These are phyloP conservation scores for Beauveria bassiana DNA, from an alignment of 2,329 filamentous ascomycete species.

Conservation along the genomic window DNA sequence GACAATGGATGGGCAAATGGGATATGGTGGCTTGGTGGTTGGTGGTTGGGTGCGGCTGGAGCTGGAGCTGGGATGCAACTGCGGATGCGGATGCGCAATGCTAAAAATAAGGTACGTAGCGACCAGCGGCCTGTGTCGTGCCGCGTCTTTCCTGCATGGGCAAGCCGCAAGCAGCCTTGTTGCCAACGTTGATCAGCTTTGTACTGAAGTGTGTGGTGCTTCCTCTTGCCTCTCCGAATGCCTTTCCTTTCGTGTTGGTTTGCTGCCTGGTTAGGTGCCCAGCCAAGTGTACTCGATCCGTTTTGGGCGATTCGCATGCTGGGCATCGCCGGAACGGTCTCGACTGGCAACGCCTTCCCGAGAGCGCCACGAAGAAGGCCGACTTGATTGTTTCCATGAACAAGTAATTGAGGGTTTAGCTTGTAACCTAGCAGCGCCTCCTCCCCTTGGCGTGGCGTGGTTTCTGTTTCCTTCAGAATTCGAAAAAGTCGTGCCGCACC, in stretches of 20 bases:
- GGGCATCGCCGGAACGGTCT: neutral
- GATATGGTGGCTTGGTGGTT: neutral
- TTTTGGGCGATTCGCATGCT: neutral
- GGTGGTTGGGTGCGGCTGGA: neutral
- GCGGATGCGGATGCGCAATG: no score
- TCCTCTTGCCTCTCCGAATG: no score
- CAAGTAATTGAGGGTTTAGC: no score
- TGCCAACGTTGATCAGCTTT: neutral
- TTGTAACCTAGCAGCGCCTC: neutral
- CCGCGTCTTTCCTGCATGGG: neutral
- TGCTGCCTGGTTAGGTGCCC: no score
- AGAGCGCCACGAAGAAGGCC: neutral
- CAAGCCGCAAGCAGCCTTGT: neutral
- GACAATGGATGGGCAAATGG: conserved; percentile 1
- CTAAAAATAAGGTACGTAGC: no score
- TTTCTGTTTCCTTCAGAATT: neutral
- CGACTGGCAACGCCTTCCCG: conserved; percentile 1
- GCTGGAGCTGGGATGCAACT: no score
- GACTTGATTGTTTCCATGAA: neutral
- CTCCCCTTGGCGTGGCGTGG: conserved; percentile 1
- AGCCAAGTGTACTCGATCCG: neutral
- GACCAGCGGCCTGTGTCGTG: neutral
- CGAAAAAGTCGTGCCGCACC: neutral
- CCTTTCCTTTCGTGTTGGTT: no score
- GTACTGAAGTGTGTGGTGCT: no score